These are phyloP conservation scores for Aurantiochytrium sp. DNA, from an alignment of 108 stramenopile genomes.

Conservation along the genomic window DNA sequence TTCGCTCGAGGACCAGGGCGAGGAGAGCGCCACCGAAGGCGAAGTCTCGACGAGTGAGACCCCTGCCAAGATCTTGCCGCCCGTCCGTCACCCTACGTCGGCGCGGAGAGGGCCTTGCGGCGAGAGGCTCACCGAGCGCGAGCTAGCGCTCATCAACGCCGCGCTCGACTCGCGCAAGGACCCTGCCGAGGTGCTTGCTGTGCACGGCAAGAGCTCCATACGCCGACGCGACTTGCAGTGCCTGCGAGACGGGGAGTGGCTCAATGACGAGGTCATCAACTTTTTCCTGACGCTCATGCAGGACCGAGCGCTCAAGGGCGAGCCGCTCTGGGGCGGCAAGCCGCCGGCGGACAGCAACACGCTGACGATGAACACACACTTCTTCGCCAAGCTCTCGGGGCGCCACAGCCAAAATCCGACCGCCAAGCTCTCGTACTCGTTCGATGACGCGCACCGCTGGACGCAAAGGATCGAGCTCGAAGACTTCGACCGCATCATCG, in stretches of 20 bases:
- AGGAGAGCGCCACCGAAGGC: no score
- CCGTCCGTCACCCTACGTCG: neutral
- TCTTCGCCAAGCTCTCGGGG: neutral
- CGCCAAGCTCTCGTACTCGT: neutral
- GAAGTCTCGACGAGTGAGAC: no score
- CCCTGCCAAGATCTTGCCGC: no score
- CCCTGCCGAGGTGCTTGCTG: neutral
- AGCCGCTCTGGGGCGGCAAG: no score
- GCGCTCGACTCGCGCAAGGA: neutral
- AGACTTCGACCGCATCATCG: neutral
- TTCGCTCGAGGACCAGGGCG: no score
- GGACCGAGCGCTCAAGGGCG: neutral
- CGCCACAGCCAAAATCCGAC: neutral
- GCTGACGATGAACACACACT: neutral
- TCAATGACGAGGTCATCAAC: slow-evolving; percentile 19
- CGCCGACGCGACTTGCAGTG: neutral
- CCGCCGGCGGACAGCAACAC: neutral
- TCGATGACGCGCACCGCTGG: neutral
- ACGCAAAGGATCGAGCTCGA: neutral
- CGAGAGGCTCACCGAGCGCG: neutral
- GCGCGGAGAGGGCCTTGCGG: neutral
- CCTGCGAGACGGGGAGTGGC: slow-evolving; percentile 8
- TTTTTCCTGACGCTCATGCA: neutral
- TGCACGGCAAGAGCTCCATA: neutral
- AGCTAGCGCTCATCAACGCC: neutral